Evolutionary conservation across 2,329 filamentous ascomycete genomes (phyloP).

Genomic region (Rutstroemia sp.): DNA sequence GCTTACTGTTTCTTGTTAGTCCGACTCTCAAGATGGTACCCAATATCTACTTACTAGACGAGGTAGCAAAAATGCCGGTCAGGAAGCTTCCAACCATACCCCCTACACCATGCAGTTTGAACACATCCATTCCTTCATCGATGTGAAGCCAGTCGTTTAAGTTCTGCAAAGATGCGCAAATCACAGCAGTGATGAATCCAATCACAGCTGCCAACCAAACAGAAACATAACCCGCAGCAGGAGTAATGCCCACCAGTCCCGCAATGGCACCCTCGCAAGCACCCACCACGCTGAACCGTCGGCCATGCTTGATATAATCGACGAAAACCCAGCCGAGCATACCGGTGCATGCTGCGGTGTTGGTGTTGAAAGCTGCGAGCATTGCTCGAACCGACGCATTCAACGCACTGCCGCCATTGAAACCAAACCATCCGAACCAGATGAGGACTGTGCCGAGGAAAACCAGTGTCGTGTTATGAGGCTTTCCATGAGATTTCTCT

Average conservation of each 20-base stretch:
- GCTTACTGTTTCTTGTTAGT: conserved; percentile 32
- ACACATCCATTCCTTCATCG: conserved; percentile 53
- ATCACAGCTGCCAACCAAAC: conserved; percentile 44
- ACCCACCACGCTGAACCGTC: conserved; percentile 43
- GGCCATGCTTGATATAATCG: conserved; percentile 40
- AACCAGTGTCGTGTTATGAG: conserved; percentile 57
- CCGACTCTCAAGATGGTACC: neutral
- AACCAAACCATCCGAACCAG: conserved; percentile 55
- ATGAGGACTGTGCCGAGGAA: conserved; percentile 58
- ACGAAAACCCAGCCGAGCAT: conserved; percentile 46
- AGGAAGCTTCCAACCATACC: conserved; percentile 49
- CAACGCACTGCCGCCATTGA: conserved; percentile 44
- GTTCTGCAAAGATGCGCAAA: conserved; percentile 32
- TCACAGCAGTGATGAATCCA: conserved; percentile 42
- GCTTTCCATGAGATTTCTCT: conserved; percentile 43
- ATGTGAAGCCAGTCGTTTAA: conserved; percentile 45
- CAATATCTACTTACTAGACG: conserved; percentile 16
- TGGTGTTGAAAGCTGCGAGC: conserved; percentile 51
- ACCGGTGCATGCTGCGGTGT: conserved; percentile 47
- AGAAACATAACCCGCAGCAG: conserved; percentile 47
- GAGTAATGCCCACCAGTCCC: conserved; percentile 51
- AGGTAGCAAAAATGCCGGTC: conserved; percentile 49
- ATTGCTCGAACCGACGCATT: conserved; percentile 46
- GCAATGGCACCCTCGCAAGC: conserved; percentile 48
- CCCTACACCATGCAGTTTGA: conserved; percentile 52